A percentile compares a stretch with the other conserved stretches of the same genome.
Evolutionary conservation across 345 rosid genomes (phyloP).

Genomic region (Ailanthus altissimus): DNA sequence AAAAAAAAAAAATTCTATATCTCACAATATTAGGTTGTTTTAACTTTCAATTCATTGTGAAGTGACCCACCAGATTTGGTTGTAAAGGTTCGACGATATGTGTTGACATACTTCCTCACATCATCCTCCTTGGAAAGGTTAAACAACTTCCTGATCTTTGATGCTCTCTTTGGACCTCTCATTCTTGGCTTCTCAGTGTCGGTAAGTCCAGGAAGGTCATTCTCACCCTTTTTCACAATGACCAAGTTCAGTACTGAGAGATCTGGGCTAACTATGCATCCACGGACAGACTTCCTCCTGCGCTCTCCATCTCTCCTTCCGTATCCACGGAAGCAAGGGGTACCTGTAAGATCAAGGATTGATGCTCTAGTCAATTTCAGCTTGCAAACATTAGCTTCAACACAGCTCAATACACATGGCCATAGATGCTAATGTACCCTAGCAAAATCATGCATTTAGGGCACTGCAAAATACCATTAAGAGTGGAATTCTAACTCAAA

Average conservation of each 20-base stretch:
- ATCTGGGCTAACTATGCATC: constrained; percentile 88
- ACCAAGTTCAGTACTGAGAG: constrained; percentile 85
- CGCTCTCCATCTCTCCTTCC: constrained; percentile 85
- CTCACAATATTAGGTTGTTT: constrained; percentile 34
- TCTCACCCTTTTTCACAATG: constrained; percentile 88
- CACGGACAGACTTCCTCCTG: constrained; percentile 85
- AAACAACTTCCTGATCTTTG: constrained; percentile 82
- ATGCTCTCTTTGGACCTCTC: constrained; percentile 97
- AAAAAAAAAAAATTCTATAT: no score
- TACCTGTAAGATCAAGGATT: constrained; percentile 38
- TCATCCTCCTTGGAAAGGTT: constrained; percentile 91
- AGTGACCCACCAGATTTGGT: constrained; percentile 57
- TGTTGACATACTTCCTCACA: constrained; percentile 87
- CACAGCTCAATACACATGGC: background rate
- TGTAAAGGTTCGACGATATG: constrained; percentile 76
- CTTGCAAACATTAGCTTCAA: background rate
- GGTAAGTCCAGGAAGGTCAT: constrained; percentile 81
- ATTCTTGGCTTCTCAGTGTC: constrained; percentile 90
- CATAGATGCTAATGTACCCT: background rate
- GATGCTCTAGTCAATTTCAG: background rate
- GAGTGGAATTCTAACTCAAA: no score
- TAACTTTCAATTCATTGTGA: background rate
- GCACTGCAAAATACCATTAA: background rate
- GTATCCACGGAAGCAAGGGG: constrained; percentile 81
- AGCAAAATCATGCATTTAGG: background rate